Evolutionary conservation across 1,284 basidiomycete genomes (phyloP).

Genomic region (Fomes fomentarius): DNA sequence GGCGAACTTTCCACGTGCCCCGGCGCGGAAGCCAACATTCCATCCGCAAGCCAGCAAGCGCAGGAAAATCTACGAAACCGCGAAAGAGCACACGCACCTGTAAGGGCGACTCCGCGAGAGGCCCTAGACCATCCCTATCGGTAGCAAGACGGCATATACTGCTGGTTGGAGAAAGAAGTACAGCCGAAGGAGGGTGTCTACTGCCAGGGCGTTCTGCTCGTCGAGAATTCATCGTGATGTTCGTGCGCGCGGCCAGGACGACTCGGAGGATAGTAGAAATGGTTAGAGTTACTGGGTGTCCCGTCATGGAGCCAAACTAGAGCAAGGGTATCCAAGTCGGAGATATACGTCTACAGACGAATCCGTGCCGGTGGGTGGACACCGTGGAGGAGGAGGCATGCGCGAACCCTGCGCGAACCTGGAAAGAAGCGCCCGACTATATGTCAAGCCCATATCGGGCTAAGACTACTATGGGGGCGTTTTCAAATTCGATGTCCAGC

Average conservation of each 20-base stretch:
- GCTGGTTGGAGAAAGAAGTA: constrained; percentile 78
- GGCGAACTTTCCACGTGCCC: constrained; percentile 74
- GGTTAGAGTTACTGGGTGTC: constrained; percentile 1
- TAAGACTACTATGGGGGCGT: too few relatives aligned
- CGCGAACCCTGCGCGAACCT: too few relatives aligned
- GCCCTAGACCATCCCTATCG: constrained; percentile 87
- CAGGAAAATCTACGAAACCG: background rate
- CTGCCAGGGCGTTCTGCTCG: constrained; percentile 66
- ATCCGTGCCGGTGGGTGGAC: too few relatives aligned
- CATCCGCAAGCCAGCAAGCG: constrained; percentile 33
- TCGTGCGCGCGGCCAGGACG: constrained; percentile 49
- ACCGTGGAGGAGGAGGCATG: too few relatives aligned
- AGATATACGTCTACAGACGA: too few relatives aligned
- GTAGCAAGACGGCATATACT: constrained; percentile 85
- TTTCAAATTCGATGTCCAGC: too few relatives aligned
- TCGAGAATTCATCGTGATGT: constrained; percentile 64
- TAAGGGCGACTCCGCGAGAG: constrained; percentile 77
- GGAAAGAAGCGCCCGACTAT: too few relatives aligned
- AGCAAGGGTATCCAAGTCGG: background rate
- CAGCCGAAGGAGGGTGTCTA: constrained; percentile 79
- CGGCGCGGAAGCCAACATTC: constrained; percentile 67
- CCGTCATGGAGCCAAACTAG: constrained; percentile 14
- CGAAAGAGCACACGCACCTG: constrained; percentile 52
- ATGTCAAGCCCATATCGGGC: too few relatives aligned
- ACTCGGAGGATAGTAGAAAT: constrained; percentile 18